Evolutionary conservation across 2,329 filamentous ascomycete genomes (phyloP), one percentile per base, ranked within the genome.

Genomic region (Neofusicoccum umdonicola): DNA sequence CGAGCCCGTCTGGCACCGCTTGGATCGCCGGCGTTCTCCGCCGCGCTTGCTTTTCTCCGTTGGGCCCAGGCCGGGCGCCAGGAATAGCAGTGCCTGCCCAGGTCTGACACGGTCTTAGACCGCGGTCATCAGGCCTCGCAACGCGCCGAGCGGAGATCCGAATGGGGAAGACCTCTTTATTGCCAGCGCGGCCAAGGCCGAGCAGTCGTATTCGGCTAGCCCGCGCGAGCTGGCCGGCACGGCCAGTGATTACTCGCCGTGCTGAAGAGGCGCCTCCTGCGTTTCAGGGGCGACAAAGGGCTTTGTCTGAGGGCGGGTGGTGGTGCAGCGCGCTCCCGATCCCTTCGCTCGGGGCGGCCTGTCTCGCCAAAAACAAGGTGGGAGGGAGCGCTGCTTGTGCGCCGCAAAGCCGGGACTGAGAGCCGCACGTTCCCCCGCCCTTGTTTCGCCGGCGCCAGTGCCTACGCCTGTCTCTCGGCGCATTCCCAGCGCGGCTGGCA

Each of bases 51-150:
- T 62, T 62, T 62, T 62, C 58, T 62, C 58, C 58, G 58, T 11
- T 15, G 34, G 17, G 35, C 31, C 62, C 44, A 27, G 62, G 45
- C 58, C 62, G 51, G 19, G 41, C 47, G 22, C 52, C 62, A 41
- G 50, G 52, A 57, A 57, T 48, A 56, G 51, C 48, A 56, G 62
- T 39, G 31, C 42, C 15, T 31, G 12, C 35, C 15, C 48, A 27
- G 62, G 62, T 64, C 62, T 64, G 48, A 64, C 50, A 56, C 62
- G 51, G 62, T 64, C 62, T 57, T 56, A 64, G 58, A 62, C 58
- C 58, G n/a, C 56, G 56, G 61, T 63, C 61, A 63, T 54, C 61
- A 63, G 48, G 61, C 61, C 61, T 63, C 61, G 48, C 41, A 42
- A 54, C 39, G 61, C 48, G 42, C 62, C 62, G 62, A 64, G 62